Base-by-base conservation (phyloP, 768 basidiomycete genomes). In the Leccinum variicolor region DNA sequence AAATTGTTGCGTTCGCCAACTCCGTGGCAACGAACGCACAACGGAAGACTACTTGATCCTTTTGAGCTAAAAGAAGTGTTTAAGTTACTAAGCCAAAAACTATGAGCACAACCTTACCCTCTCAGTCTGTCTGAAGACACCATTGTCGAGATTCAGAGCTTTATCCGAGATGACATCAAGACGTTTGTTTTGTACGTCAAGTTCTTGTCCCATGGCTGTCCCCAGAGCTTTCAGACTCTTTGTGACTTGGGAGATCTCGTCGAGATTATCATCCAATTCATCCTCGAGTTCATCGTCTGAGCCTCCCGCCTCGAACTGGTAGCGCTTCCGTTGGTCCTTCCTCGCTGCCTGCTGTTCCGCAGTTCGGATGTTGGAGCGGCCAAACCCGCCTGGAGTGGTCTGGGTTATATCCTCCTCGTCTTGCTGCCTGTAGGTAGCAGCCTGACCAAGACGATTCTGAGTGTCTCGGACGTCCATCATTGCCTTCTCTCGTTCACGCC, bases 261-360 rank as follows among this genome's bases (percentile, higher is more conserved):
- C 86, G 25, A 99, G 76, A 71, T 98, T 98, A 62, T 82, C 84
- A 66, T 98, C 96, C 36, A 99, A 66, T 74, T 98, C 94, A 64
- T 98, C 89, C 75, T 99, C 96, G 1, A 96, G 63, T 73, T 95
- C 94, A 64, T 98, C 94, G 66, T 99, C 96, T 6, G 89, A 92
- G 3, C 81, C 92, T 36, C 84, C 89, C 26, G 85, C 85, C 64
- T 99, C 96, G 66, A 98, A 97, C 74, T 98, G 94, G 70, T 84
- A 98, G 34, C 90, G 83, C 66, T 86, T 83, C 64, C 91, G 79
- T 64, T 87, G 87, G 55, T 87, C 90, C 73, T 86, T 85, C 63
- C 81, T 76, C 10, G 75, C 74, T 14, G 78, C 70, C 56, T 80
- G 74, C 66, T 89, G 84, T 51, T 81, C 80, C 21, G 75, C 72